Base-by-base conservation (phyloP, 768 basidiomycete species). In the Antrodiella citrinella region DNA sequence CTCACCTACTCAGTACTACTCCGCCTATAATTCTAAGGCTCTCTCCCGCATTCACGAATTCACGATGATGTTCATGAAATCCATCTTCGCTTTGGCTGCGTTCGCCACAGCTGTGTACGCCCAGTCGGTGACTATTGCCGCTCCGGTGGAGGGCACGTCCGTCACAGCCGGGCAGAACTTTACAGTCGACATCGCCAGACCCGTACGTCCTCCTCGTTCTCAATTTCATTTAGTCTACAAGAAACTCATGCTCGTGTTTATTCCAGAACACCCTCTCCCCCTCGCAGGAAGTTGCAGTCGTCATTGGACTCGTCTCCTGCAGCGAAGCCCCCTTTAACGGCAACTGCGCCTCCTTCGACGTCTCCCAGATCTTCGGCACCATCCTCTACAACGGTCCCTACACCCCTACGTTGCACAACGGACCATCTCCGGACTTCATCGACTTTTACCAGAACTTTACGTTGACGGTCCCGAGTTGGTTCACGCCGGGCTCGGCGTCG, bases 141-240 rank as follows among this genome's bases (percentile, higher is more conserved):
- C 54, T 2, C 69, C 69, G 2, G 40, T 49, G 2, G 50, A 56
- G 3, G 57, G 56, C n/a, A 30, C 50, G 12, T 48, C 45, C 9
- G 50, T 70, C 38, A 53, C 44, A 1, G 49, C 65, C 10, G 67
- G 67, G 1, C 39, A 44, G 22, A 56, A 58, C 24, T 49, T 71
- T 44, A 67, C 60, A 15, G 68, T 69, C 39, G 58, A 67, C 30
- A 59, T 71, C 26, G 56, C 60, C 45, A 51, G 60, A 4, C 69
- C 69, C 1, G 68, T 70, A 54, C 44, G 64, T 50, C 42, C 26
- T 12, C 22, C 44, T 39, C 44, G 12, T 38, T 26, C 10, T 10
- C 30, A n/a, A n/a, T n/a, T n/a, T n/a, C n/a, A n/a, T n/a, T n/a
- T n/a, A n/a, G n/a, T n/a, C n/a, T 12, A 22, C 24, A 4, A 4